Conservation (phyloP, 1,284 basidiomycete species). For the Ustilago tritici region DNA sequence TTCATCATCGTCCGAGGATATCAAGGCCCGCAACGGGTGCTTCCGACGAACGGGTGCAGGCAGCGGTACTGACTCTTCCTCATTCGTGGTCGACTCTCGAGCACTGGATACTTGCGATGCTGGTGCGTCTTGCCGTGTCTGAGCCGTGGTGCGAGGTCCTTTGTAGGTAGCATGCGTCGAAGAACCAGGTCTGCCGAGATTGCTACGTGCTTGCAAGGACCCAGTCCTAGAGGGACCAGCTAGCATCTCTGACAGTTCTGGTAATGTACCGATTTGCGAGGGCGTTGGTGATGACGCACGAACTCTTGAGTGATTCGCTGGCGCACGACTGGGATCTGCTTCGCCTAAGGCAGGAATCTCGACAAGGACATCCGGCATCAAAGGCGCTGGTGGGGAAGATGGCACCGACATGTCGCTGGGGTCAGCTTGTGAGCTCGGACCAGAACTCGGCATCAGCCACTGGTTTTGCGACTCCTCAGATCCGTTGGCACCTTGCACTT, state of each 20-base stretch:
- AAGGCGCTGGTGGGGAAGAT: slow-evolving; percentile 16
- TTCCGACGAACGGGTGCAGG: slow-evolving; percentile 21
- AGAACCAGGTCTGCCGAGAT: not conserved
- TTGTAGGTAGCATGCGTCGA: slow-evolving; percentile 29
- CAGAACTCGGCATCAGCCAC: slow-evolving; percentile 44
- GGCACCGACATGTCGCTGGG: slow-evolving; percentile 23
- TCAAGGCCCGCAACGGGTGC: slow-evolving; percentile 20
- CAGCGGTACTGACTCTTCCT: slow-evolving; percentile 15
- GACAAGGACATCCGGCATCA: slow-evolving; percentile 23
- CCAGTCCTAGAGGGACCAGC: slow-evolving; percentile 7
- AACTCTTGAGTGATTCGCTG: not conserved
- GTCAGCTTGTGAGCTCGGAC: slow-evolving; percentile 42
- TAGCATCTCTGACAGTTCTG: slow-evolving; percentile 37
- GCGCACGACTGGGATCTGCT: not conserved
- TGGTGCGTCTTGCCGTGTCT: not conserved
- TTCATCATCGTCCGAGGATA: slow-evolving; percentile 21
- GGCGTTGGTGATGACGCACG: slow-evolving; percentile 18
- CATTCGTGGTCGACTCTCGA: slow-evolving; percentile 13
- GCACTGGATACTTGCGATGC: not conserved
- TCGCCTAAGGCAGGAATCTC: slow-evolving; percentile 22
- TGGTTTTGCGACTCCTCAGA: slow-evolving; percentile 42
- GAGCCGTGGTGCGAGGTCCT: slow-evolving; percentile 17
- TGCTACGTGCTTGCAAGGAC: not conserved
- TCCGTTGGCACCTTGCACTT: slow-evolving; percentile 14
- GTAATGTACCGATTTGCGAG: slow-evolving; percentile 31